phyloP scores from a whole-genome alignment of 192 early-diverging fungal genomes.

The Kappamyces sp. region DNA sequence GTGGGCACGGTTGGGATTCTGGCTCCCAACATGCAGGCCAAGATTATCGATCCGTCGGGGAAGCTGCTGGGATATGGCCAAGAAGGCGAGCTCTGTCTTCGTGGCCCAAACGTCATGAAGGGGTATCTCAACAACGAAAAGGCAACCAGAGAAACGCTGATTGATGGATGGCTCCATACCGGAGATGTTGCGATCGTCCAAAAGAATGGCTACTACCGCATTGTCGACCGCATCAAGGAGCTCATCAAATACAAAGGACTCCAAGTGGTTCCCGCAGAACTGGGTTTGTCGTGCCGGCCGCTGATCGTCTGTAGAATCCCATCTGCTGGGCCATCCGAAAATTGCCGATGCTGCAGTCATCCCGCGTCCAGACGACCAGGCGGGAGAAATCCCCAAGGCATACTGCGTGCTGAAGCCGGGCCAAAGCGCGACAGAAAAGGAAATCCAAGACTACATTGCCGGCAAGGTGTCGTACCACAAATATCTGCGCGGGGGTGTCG shows the following conservation, averaged over 20 bases:
- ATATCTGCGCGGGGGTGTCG: conserved; percentile 70
- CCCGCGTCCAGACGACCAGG: conserved; percentile 25
- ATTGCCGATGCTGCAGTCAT: conserved; percentile 50
- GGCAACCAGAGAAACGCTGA: conserved; percentile 66
- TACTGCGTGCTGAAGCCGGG: conserved; percentile 62
- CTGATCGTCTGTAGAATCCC: conserved; percentile 40
- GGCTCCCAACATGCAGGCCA: conserved; percentile 65
- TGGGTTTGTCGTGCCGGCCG: conserved; percentile 19
- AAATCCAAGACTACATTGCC: conserved; percentile 55
- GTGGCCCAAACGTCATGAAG: conserved; percentile 83
- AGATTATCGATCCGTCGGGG: conserved; percentile 61
- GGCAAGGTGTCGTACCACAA: conserved; percentile 67
- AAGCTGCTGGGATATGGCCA: conserved; percentile 49
- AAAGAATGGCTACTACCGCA: conserved; percentile 55
- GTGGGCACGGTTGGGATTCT: conserved; percentile 63
- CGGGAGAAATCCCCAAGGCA: conserved; percentile 68
- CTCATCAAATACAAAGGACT: conserved; percentile 90
- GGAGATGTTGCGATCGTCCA: conserved; percentile 72
- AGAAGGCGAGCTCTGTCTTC: conserved; percentile 79
- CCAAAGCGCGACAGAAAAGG: conserved; percentile 29
- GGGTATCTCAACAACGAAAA: conserved; percentile 76
- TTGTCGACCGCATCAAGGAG: conserved; percentile 80
- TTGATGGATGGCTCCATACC: conserved; percentile 75
- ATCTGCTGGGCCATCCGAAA: conserved; percentile 62
- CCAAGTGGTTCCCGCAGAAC: conserved; percentile 81